phyloP scores from a whole-genome alignment of 2,329 filamentous ascomycete species.

The Hypoxylon sp. region DNA sequence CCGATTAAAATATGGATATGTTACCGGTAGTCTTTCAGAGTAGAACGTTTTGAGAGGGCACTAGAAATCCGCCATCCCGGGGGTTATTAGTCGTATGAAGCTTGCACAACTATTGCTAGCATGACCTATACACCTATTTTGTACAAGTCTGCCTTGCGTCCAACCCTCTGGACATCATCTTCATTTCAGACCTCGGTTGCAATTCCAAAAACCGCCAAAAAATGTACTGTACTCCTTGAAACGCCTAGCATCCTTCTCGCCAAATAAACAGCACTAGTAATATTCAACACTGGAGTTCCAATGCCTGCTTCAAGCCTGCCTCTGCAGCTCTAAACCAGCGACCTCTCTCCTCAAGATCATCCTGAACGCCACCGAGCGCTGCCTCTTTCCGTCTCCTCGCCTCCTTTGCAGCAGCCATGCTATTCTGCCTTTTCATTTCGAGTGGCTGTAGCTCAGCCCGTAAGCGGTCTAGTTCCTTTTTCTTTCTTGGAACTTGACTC shows the following conservation, averaged over 20 bases:
- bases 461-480: constrained; percentile 76
- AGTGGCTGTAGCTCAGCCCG: constrained; percentile 77
- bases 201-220: background rate
- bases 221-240: background rate
- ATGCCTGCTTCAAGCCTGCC: constrained; percentile 71
- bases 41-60: background rate
- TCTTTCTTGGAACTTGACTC: constrained; percentile 74
- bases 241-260: background rate
- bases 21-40: no score
- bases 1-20: no score
- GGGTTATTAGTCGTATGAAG: background rate
- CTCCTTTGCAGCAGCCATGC: constrained; percentile 77
- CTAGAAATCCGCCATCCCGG: no score
- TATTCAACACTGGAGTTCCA: constrained; percentile 64
- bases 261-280: background rate
- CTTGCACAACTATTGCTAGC: background rate
- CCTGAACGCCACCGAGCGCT: constrained; percentile 74
- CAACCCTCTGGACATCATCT: background rate
- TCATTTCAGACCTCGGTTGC: background rate
- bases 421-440: constrained; percentile 76
- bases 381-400: constrained; percentile 78
- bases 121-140: background rate
- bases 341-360: constrained; percentile 82
- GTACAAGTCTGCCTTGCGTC: background rate
- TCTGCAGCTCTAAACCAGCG: constrained; percentile 83